phyloP scores from a whole-genome alignment of 805 yeast genomes.

The Torulaspora microellipsoides region DNA sequence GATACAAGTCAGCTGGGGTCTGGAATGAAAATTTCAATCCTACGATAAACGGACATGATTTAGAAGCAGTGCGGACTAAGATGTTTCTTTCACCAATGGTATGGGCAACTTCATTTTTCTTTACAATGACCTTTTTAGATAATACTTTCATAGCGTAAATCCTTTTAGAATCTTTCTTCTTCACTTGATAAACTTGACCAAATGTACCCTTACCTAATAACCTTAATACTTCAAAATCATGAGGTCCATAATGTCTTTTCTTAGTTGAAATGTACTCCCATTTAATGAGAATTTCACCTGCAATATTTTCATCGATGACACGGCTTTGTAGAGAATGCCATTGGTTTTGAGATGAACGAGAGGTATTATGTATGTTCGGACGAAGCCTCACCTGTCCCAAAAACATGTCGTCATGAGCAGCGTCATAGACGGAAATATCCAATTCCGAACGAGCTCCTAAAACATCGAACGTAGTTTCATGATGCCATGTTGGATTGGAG shows the following conservation, averaged over 20 bases:
- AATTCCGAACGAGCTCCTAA: constrained; percentile 78
- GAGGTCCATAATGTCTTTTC: constrained; percentile 83
- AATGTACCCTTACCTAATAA: constrained; percentile 94
- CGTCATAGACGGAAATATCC: constrained; percentile 88
- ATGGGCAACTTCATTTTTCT: constrained; percentile 96
- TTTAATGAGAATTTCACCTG: constrained; percentile 73
- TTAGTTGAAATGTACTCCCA: constrained; percentile 67
- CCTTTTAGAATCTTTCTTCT: constrained; percentile 81
- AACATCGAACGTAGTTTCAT: constrained; percentile 89
- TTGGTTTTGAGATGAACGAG: constrained; percentile 45
- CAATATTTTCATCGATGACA: constrained; percentile 65
- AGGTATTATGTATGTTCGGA: constrained; percentile 45
- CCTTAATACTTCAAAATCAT: constrained; percentile 88
- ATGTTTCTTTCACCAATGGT: constrained; percentile 97
- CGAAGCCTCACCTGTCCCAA: constrained; percentile 76
- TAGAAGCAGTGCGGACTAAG: constrained; percentile 84
- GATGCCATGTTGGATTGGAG: constrained; percentile 79
- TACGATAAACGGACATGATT: constrained; percentile 88
- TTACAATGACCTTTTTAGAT: constrained; percentile 90
- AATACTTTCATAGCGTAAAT: constrained; percentile 97
- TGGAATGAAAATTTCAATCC: constrained; percentile 95
- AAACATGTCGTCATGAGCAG: constrained; percentile 73
- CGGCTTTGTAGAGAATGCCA: constrained; percentile 78
- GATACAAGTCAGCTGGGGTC: constrained; percentile 85
- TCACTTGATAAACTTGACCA: constrained; percentile 96